Percentiles rank a stretch among this genome's conserved stretches.
These are phyloP conservation scores for Aureobasidium sp. DNA, from an alignment of 2,329 filamentous ascomycete species.

Conservation along the genomic window DNA sequence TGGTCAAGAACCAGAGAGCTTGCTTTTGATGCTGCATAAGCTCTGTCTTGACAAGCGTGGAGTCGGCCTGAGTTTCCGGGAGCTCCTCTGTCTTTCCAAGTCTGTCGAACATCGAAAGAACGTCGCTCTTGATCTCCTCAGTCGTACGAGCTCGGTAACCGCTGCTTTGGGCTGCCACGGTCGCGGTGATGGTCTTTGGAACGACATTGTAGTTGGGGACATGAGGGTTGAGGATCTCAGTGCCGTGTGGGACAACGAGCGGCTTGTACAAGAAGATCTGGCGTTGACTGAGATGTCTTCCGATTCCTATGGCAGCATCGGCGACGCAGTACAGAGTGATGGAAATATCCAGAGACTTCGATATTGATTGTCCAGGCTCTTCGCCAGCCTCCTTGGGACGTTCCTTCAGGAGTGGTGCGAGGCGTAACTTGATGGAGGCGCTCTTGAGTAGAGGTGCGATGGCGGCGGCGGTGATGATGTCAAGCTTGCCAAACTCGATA, in stretches of 20 bases:
- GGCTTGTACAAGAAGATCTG: slow-evolving; percentile 59
- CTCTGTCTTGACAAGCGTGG: slow-evolving; percentile 52
- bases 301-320: slow-evolving; percentile 57
- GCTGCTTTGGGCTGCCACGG: background rate
- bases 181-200: background rate
- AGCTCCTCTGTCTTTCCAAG: slow-evolving; percentile 68
- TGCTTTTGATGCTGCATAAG: slow-evolving; percentile 84
- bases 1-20: slow-evolving; percentile 76
- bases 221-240: slow-evolving; percentile 72
- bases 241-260: slow-evolving; percentile 55
- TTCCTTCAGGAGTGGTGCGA: slow-evolving; percentile 61
- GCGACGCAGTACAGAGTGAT: slow-evolving; percentile 74
- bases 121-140: slow-evolving; percentile 79
- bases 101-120: slow-evolving; percentile 80
- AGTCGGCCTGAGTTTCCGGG: slow-evolving; percentile 60
- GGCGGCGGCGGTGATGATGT: slow-evolving; percentile 56
- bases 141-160: slow-evolving; percentile 52
- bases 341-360: slow-evolving; percentile 54
- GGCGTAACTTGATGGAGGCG: slow-evolving; percentile 54
- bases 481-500: slow-evolving; percentile 67
- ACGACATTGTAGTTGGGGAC: slow-evolving; percentile 33
- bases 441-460: slow-evolving; percentile 65
- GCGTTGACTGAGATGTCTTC: slow-evolving; percentile 56
- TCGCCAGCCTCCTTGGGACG: slow-evolving; percentile 59
- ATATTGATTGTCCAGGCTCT: slow-evolving; percentile 52